phyloP scores from a whole-genome alignment of 768 basidiomycete species.

The Cyathus striatus region DNA sequence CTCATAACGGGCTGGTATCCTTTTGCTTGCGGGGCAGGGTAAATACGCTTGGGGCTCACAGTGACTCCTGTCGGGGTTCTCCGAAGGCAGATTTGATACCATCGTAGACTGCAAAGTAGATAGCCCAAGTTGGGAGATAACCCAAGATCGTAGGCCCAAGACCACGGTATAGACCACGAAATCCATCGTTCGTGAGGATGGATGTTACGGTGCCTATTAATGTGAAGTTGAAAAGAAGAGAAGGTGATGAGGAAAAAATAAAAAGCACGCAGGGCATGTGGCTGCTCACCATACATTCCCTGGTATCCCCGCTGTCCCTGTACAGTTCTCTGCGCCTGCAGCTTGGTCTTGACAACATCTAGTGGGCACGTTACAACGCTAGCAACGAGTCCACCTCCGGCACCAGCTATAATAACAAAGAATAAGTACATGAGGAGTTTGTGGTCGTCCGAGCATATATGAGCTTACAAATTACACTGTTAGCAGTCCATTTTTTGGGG shows the following conservation, averaged over 20 bases:
- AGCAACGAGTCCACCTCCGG: conserved; percentile 90
- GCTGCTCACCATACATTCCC: conserved; percentile 62
- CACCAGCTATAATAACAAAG: conserved; percentile 60
- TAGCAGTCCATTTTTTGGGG: conserved; percentile 60
- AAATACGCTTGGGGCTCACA: conserved; percentile 42
- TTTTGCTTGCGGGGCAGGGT: conserved; percentile 81
- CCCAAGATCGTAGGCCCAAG: conserved; percentile 94
- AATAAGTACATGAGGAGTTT: conserved; percentile 2
- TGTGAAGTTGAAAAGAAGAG: conserved; percentile 5
- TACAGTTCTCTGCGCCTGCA: conserved; percentile 86
- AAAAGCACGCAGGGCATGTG: conserved; percentile 5
- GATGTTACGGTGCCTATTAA: conserved; percentile 34
- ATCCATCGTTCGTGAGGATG: conserved; percentile 57
- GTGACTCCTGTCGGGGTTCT: conserved; percentile 41
- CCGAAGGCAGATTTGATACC: conserved; percentile 85
- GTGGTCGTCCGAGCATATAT: no score
- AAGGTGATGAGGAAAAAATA: conserved; percentile 5
- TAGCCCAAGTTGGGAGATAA: conserved; percentile 98
- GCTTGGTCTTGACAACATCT: conserved; percentile 95
- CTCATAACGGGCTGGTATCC: conserved; percentile 78
- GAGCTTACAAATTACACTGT: conserved; percentile 76
- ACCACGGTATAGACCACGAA: conserved; percentile 93
- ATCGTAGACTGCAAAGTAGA: conserved; percentile 98
- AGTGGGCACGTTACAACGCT: conserved; percentile 94
- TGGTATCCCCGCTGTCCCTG: conserved; percentile 70